These are phyloP conservation scores for Thielaviopsis populi DNA, from an alignment of 2,329 filamentous ascomycete species.

Conservation along the genomic window DNA sequence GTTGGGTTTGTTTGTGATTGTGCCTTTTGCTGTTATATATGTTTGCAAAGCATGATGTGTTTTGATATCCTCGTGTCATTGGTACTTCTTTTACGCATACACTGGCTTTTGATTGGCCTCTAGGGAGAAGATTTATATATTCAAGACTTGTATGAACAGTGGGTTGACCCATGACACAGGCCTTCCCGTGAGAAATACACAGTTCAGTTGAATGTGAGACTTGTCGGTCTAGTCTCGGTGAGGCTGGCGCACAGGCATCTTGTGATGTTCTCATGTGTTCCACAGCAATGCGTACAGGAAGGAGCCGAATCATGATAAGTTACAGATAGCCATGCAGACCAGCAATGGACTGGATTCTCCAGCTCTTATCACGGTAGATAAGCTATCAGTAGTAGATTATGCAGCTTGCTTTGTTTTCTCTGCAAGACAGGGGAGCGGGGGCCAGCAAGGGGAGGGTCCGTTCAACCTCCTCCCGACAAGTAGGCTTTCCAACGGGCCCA, in stretches of 20 bases:
- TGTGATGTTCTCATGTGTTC: neutral
- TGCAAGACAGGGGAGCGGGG: neutral
- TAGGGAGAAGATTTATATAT: too few relatives aligned
- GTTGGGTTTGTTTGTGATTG: neutral
- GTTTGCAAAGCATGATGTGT: neutral
- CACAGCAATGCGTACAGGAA: neutral
- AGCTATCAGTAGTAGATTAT: constrained; percentile 3
- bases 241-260: neutral
- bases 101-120: neutral
- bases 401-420: neutral
- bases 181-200: too few relatives aligned
- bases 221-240: too few relatives aligned
- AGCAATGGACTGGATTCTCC: too few relatives aligned
- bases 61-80: neutral
- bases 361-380: neutral
- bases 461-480: neutral
- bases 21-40: neutral
- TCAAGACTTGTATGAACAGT: too few relatives aligned
- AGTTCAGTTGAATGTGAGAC: too few relatives aligned
- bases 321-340: neutral
- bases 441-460: neutral
- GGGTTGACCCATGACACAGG: too few relatives aligned
- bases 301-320: neutral
- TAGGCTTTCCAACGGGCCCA: neutral
- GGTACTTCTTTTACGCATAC: neutral